phyloP scores from a whole-genome alignment of 2,329 filamentous ascomycete species.

The Lithohypha guttulata region DNA sequence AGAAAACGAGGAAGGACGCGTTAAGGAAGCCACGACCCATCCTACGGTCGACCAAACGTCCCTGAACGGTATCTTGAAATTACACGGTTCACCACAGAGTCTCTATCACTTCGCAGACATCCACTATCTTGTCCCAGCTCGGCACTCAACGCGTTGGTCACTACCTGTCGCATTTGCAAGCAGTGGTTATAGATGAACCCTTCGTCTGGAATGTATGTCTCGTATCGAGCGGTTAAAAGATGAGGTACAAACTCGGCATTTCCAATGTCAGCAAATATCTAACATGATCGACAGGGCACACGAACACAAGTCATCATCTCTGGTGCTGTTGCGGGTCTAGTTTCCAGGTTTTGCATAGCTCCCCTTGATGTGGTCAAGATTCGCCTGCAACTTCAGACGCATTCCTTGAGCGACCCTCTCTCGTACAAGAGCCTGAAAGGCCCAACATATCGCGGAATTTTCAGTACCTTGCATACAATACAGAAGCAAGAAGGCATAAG shows the following conservation, averaged over 20 bases:
- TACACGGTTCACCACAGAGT: too few species aligned
- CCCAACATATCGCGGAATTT: slow-evolving; percentile 53
- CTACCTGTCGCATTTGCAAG: too few species aligned
- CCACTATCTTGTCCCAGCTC: too few species aligned
- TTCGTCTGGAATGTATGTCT: slow-evolving; percentile 52
- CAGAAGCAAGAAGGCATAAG: slow-evolving; percentile 70
- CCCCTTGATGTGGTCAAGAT: slow-evolving; percentile 98
- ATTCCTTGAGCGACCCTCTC: slow-evolving; percentile 67
- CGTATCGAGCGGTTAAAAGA: slow-evolving; percentile 56
- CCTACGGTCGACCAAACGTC: too few species aligned
- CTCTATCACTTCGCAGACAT: too few species aligned
- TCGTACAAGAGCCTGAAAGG: slow-evolving; percentile 41
- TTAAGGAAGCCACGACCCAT: too few species aligned
- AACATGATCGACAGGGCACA: slow-evolving; percentile 44
- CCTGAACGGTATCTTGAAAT: too few species aligned
- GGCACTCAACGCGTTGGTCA: neutral
- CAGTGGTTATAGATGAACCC: too few species aligned
- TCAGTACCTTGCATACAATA: slow-evolving; percentile 67
- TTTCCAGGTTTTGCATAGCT: slow-evolving; percentile 88
- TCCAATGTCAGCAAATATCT: neutral
- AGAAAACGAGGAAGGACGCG: too few species aligned
- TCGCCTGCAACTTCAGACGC: slow-evolving; percentile 82
- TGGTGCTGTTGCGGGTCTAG: slow-evolving; percentile 65
- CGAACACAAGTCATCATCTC: slow-evolving; percentile 55
- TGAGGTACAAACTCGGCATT: slow-evolving; percentile 42